Percentiles rank a stretch among this genome's conserved stretches.
Evolutionary conservation across 129 eudicot species (phyloP).

Genomic region (Flaveria sonorensis): DNA sequence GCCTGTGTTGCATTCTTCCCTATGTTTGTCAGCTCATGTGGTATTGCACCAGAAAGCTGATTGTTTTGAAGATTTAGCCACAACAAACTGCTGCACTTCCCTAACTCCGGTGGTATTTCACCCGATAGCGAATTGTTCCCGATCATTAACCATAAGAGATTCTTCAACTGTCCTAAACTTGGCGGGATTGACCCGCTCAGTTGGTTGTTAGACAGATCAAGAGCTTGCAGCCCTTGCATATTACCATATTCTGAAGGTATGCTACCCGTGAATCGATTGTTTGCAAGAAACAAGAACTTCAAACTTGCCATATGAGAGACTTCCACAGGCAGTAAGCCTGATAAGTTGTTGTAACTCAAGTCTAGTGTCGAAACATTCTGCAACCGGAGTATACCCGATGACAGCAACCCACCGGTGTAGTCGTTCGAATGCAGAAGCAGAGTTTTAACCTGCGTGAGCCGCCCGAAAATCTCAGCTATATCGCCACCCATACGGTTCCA

Average conservation of each 20-base stretch:
- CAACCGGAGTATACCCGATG: constrained; percentile 65
- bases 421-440: constrained; percentile 62
- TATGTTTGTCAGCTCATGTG: constrained; percentile 49
- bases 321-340: constrained; percentile 71
- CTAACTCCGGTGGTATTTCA: constrained; percentile 72
- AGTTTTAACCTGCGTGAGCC: constrained; percentile 56
- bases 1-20: constrained; percentile 62
- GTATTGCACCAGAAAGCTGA: constrained; percentile 59
- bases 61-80: constrained; percentile 90
- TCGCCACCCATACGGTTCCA: constrained; percentile 64
- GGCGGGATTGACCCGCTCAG: constrained; percentile 67
- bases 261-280: constrained; percentile 60
- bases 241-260: constrained; percentile 80
- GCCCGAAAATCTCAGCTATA: constrained; percentile 68
- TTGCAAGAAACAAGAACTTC: constrained; percentile 67
- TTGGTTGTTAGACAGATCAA: constrained; percentile 77
- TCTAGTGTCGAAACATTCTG: constrained; percentile 63
- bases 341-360: constrained; percentile 72
- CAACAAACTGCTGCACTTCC: constrained; percentile 82
- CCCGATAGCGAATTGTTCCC: constrained; percentile 77
- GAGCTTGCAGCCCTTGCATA: constrained; percentile 58
- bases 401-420: constrained; percentile 59
- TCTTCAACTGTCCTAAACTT: constrained; percentile 64
- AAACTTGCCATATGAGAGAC: constrained; percentile 53
- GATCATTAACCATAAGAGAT: constrained; percentile 90